Evolutionary conservation across 768 basidiomycete species (phyloP).

Genomic region (Amanita muscaria): DNA sequence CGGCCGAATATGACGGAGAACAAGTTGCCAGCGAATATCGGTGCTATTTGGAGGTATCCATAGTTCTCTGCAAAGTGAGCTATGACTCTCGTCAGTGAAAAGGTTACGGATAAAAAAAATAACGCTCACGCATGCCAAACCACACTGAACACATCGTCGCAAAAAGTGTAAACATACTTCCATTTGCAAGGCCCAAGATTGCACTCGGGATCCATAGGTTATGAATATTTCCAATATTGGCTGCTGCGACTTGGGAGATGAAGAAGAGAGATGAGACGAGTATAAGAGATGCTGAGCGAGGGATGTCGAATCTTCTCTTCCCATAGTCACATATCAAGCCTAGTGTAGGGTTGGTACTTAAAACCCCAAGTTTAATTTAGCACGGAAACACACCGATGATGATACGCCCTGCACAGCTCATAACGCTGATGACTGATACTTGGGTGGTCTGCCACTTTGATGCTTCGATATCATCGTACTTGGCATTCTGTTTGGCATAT

Average conservation of each 20-base stretch:
- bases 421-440: slow-evolving; percentile 74
- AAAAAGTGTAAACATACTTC: slow-evolving; percentile 59
- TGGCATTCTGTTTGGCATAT: slow-evolving; percentile 37
- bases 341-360: slow-evolving; percentile 14
- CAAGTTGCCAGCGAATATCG: slow-evolving; percentile 71
- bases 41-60: slow-evolving; percentile 69
- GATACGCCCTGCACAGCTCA: slow-evolving; percentile 75
- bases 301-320: slow-evolving; percentile 46
- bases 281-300: slow-evolving; percentile 62
- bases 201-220: slow-evolving; percentile 55
- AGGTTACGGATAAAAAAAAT: too few relatives aligned
- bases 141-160: slow-evolving; percentile 80
- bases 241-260: slow-evolving; percentile 57
- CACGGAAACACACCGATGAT: slow-evolving; percentile 44
- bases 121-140: slow-evolving; percentile 88
- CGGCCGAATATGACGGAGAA: slow-evolving; percentile 80
- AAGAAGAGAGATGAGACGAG: slow-evolving; percentile 63
- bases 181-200: slow-evolving; percentile 60
- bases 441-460: slow-evolving; percentile 75
- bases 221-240: slow-evolving; percentile 44
- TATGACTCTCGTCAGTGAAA: slow-evolving; percentile 15
- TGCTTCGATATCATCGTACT: slow-evolving; percentile 58
- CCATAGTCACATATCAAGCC: slow-evolving; percentile 61
- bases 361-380: neutral
- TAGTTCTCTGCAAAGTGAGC: slow-evolving; percentile 80